These are phyloP conservation scores for Populus hybrid DNA, from an alignment of 441 rosid species.

Conservation along the genomic window DNA sequence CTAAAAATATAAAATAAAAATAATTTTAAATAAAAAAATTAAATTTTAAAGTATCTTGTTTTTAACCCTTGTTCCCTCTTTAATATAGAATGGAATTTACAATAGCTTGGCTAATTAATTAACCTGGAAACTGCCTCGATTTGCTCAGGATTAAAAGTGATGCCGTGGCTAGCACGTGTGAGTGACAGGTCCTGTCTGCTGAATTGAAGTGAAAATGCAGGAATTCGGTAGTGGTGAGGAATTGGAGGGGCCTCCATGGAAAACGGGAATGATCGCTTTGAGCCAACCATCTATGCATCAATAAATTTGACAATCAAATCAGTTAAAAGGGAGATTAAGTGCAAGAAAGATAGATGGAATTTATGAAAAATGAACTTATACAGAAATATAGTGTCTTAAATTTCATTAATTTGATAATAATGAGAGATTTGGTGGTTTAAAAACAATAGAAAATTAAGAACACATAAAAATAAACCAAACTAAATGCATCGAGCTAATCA, in stretches of 20 bases:
- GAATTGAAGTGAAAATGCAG: conserved; percentile 15
- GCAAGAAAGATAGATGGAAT: not conserved
- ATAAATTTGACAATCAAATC: not conserved
- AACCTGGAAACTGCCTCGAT: conserved; percentile 23
- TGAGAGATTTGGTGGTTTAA: not conserved
- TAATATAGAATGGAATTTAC: not conserved
- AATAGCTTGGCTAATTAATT: not conserved
- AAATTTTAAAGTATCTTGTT: too few relatives aligned
- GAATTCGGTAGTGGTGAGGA: conserved; percentile 19
- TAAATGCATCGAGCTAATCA: not conserved
- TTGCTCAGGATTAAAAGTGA: conserved; percentile 12
- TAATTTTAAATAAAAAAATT: too few relatives aligned
- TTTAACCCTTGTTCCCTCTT: too few relatives aligned
- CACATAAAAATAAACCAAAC: not conserved
- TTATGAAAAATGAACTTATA: not conserved
- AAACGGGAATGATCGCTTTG: conserved; percentile 33
- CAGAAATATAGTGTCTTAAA: not conserved
- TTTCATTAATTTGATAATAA: not conserved
- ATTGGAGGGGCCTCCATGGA: conserved; percentile 19
- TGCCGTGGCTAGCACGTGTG: conserved; percentile 12
- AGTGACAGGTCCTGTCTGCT: conserved; percentile 18
- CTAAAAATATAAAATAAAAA: too few relatives aligned
- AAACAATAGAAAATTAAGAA: too few relatives aligned
- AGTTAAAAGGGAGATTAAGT: not conserved
- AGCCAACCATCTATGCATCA: conserved; percentile 26